Base-by-base conservation (phyloP, 2,329 filamentous ascomycete genomes). In the Trichoderma simmonsii region DNA sequence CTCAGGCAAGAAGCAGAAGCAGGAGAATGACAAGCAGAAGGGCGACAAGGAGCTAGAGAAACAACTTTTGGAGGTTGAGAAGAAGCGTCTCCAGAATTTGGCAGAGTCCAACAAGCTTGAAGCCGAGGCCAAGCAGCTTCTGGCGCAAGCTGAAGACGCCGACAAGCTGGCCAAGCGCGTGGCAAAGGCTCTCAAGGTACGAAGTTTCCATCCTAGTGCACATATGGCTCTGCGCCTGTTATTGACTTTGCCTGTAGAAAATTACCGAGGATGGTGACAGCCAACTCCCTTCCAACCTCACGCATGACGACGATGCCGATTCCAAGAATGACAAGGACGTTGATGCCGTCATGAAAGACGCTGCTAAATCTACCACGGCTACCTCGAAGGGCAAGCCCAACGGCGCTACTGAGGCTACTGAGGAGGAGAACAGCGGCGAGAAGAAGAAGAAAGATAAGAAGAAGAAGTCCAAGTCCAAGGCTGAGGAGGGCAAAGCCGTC, bases 101-200 rank as follows among this genome's bases (percentile, higher is more conserved):
- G 73, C 73, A n/a, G 81, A 82, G 70, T 76, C 78, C 11, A 73
- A 83, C 30, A 82, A 82, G 75, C 79, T 85, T 43, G 81, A 85
- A 76, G 76, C 75, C 3, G 78, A 85, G 76, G 83, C 81, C 2
- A 74, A 77, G 26, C 82, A 82, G 77, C 73, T 87, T 39, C 75
- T 84, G 75, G 77, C 75, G 1, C 80, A 85, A 71, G 81, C 85
- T 0, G 80, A 83, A 73, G 81, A 79, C 71, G 75, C 76, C 28
- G 75, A 76, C 32, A 75, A 75, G 11, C 74, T 79, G 56, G 79
- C 81, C 48, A 75, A 79, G 67, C 72, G 72, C 26, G 70, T 78
- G 66, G 75, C 73, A 3, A 48, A 65, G 30, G 26, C 64, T 54
- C 36, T 72, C 8, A 43, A 70, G 61, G 71, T 72, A 51, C 24